Evolutionary conservation across 768 basidiomycete species (phyloP), one percentile per base, ranked within the genome.

Genomic region (Mycena albidolilacea): DNA sequence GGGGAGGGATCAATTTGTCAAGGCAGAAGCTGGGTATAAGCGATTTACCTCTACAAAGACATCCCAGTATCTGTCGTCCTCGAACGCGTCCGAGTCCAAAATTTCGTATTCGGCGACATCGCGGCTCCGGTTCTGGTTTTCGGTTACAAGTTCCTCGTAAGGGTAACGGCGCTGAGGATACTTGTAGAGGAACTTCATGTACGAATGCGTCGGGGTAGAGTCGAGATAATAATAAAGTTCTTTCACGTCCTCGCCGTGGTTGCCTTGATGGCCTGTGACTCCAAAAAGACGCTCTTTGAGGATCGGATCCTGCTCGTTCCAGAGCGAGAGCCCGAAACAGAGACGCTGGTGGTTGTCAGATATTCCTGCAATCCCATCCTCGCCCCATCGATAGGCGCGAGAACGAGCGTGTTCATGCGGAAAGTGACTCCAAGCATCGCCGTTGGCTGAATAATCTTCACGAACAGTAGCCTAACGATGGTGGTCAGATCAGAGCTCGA

Each of bases 101-200:
- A 99, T 92, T 83, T 99, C 98, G 79, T 90, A 99, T 82, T 99
- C 98, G 68, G 89, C 84, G 15, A 96, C 96, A 70, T 98, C 92
- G 58, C 98, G 89, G 77, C 89, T 90, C 59, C 98, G 88, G 76
- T 92, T 89, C 78, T 90, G 85, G 79, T 93, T 97, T 84, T 99
- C 97, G 58, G 86, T 83, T 14, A 98, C 93, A 66, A 99, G 90
- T 72, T 97, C 90, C 79, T 99, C 97, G 82, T 99, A 99, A 1
- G 98, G 98, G 82, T 89, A 99, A 43, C 88, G 86, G 77, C 91
- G 87, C 81, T 99, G 98, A 14, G 98, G 97, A 77, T 99, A 99
- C 82, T 99, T 99, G 90, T 99, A 99, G 69, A 98, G 85, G 83
- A 95, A 98, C 82, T 99, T 99, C 98, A 99, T 99, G 88, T 99